phyloP scores from a whole-genome alignment of 2,329 filamentous ascomycete genomes.

The Hymenoscyphus repandus region DNA sequence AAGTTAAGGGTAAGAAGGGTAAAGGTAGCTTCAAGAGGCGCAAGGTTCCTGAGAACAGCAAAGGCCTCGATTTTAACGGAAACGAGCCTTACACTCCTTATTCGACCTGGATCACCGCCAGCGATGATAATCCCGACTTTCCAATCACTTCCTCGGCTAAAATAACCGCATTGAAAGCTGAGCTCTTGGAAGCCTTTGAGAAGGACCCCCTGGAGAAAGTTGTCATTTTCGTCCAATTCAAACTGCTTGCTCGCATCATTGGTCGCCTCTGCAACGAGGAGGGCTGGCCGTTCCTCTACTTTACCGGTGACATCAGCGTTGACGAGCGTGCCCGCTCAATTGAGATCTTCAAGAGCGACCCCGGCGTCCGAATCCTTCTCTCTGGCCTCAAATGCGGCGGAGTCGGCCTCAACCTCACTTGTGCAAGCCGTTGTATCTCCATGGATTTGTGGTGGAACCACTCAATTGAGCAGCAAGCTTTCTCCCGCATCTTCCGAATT shows the following conservation, averaged over 20 bases:
- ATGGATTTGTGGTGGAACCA: constrained; percentile 36
- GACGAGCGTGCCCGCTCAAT: constrained; percentile 41
- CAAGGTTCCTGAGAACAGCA: constrained; percentile 10
- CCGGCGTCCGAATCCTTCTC: constrained; percentile 42
- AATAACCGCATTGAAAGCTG: constrained; percentile 31
- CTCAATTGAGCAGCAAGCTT: constrained; percentile 54
- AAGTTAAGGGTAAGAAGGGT: neutral
- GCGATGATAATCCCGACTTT: constrained; percentile 21
- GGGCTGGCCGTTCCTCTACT: constrained; percentile 38
- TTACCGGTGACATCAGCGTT: constrained; percentile 43
- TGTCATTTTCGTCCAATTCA: constrained; percentile 56
- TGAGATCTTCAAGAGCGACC: constrained; percentile 38
- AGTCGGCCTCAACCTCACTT: constrained; percentile 49
- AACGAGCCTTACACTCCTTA: constrained; percentile 23
- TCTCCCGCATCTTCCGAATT: constrained; percentile 55
- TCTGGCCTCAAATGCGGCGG: constrained; percentile 53
- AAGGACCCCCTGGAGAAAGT: constrained; percentile 44
- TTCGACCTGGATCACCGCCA: constrained; percentile 21
- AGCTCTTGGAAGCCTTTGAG: constrained; percentile 36
- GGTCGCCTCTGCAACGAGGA: constrained; percentile 43
- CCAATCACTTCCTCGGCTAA: constrained; percentile 36
- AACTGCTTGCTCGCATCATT: constrained; percentile 47
- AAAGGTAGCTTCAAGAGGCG: neutral
- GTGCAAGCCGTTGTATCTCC: constrained; percentile 42
- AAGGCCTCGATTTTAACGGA: constrained; percentile 22